Evolutionary conservation across 1,139 yeast genomes (phyloP).

Genomic region (Yamadazyma aaseri): DNA sequence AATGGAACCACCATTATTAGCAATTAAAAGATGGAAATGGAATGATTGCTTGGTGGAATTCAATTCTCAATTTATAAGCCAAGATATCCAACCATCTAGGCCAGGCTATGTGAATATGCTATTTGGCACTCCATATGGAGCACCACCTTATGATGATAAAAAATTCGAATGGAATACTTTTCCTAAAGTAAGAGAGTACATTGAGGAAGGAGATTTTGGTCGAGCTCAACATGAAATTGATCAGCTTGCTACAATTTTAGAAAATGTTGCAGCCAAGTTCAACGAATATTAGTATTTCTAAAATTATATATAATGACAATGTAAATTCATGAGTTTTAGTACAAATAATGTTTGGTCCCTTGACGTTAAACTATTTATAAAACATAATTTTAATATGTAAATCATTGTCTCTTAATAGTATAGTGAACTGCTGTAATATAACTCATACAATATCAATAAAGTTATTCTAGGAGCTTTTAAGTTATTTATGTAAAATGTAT

Average conservation of each 20-base stretch:
- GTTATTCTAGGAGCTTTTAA: too few relatives aligned
- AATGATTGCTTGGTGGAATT: conserved; percentile 62
- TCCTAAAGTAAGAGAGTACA: conserved; percentile 71
- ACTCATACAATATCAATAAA: too few relatives aligned
- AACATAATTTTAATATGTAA: too few relatives aligned
- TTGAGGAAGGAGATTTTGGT: conserved; percentile 48
- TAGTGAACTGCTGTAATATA: too few relatives aligned
- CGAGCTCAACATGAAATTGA: conserved; percentile 59
- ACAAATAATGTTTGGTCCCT: background rate
- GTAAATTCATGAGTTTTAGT: background rate
- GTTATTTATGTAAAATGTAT: too few relatives aligned
- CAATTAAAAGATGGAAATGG: conserved; percentile 78
- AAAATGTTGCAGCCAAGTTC: conserved; percentile 20
- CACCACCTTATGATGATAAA: conserved; percentile 37
- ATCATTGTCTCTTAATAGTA: too few relatives aligned
- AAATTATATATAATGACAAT: background rate
- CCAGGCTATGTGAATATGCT: conserved; percentile 68
- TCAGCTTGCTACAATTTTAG: conserved; percentile 39
- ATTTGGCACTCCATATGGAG: conserved; percentile 67
- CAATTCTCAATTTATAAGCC: conserved; percentile 48
- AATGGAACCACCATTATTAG: conserved; percentile 67
- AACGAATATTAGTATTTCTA: too few relatives aligned
- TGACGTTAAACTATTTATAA: too few relatives aligned
- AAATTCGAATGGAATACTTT: conserved; percentile 62
- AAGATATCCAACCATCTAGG: conserved; percentile 50